Conservation (phyloP, 1,284 basidiomycete species). For the Ceratobasidium sp. region DNA sequence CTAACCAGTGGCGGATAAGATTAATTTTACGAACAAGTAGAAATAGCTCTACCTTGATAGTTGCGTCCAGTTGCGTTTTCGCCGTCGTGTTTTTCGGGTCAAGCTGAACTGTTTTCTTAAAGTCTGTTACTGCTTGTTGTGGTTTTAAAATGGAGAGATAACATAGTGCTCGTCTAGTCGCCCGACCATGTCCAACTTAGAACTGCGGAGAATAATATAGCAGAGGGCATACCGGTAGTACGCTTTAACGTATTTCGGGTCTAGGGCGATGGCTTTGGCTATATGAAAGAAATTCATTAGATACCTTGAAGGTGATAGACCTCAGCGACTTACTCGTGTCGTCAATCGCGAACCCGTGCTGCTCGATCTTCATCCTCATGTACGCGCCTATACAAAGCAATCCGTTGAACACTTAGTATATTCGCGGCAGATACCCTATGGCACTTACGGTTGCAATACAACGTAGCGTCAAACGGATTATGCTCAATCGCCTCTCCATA, state of each 20-base stretch:
- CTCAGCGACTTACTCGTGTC: conserved; percentile 79
- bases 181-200: neutral
- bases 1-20: neutral
- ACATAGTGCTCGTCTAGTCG: conserved; percentile 86
- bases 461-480: conserved; percentile 81
- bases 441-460: conserved; percentile 80
- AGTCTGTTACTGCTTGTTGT: conserved; percentile 86
- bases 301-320: too few relatives aligned
- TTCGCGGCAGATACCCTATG: too few relatives aligned
- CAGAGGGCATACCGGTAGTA: conserved; percentile 77
- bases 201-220: neutral
- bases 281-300: too few relatives aligned
- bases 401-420: too few relatives aligned
- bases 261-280: conserved; percentile 90
- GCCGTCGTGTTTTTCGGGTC: conserved; percentile 91
- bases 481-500: conserved; percentile 84
- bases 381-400: conserved; percentile 65
- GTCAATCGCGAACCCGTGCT: conserved; percentile 83
- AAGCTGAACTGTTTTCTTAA: conserved; percentile 87
- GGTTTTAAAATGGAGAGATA: conserved; percentile 91
- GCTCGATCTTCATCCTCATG: conserved; percentile 78
- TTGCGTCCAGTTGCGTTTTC: conserved; percentile 85
- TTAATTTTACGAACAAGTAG: neutral
- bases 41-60: conserved; percentile 72
- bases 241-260: conserved; percentile 93